A percentile compares a stretch with the other conserved stretches of the same genome.
phyloP scores from a whole-genome alignment of 2,329 filamentous ascomycete genomes.

The Camptophora hylomeconis region DNA sequence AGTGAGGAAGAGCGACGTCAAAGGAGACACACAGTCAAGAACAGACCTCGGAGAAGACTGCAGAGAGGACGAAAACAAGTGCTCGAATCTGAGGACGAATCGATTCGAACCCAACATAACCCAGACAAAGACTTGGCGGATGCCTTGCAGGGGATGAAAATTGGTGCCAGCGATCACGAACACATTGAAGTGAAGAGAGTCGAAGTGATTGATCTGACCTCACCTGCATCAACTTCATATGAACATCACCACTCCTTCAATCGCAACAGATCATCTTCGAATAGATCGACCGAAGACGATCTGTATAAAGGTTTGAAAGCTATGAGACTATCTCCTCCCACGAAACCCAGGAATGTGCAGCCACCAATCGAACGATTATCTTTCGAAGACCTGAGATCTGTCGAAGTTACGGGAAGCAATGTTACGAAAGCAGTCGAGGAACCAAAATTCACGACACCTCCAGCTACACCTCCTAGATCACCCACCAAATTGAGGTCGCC shows the following conservation, averaged over 20 bases:
- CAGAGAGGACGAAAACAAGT: slow-evolving; percentile 14
- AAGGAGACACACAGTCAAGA: slow-evolving; percentile 1
- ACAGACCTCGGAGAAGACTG: slow-evolving; percentile 13
- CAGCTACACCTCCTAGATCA: slow-evolving; percentile 25
- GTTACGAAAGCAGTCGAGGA: no score
- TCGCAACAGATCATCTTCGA: no score
- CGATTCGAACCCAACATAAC: slow-evolving; percentile 20
- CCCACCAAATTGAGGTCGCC: slow-evolving; percentile 16
- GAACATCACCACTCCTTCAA: not conserved
- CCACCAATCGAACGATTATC: no score
- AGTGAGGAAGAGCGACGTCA: slow-evolving; percentile 4
- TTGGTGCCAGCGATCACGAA: slow-evolving; percentile 3
- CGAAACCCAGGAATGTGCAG: no score
- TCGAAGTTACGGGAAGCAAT: no score
- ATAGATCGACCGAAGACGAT: no score
- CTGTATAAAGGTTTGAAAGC: no score
- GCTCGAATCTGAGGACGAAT: slow-evolving; percentile 27
- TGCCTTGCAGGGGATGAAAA: slow-evolving; percentile 17
- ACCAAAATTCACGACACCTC: slow-evolving; percentile 30
- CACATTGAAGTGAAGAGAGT: slow-evolving; percentile 1
- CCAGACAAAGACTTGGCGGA: slow-evolving; percentile 17
- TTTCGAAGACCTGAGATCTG: no score
- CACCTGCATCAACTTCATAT: slow-evolving; percentile 8
- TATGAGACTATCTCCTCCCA: no score
- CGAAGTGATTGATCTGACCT: slow-evolving; percentile 15